A percentile compares a stretch with the other conserved stretches of the same genome.
These are phyloP conservation scores for Monosporozyma servazzii DNA, from an alignment of 805 yeast genomes.

Conservation along the genomic window DNA sequence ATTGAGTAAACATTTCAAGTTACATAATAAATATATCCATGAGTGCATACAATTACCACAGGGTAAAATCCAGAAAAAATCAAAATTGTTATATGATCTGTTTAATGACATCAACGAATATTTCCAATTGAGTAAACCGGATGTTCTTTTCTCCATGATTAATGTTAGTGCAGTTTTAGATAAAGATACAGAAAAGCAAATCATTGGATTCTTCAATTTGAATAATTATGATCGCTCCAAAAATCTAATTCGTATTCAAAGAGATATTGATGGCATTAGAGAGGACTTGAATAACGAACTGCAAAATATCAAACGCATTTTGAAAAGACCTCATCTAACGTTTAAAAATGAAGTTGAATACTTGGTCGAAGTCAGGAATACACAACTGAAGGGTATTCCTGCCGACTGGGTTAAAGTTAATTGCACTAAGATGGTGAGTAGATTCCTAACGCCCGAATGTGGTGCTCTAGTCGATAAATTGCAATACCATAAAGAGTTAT, in stretches of 20 bases:
- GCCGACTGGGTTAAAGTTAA: slow-evolving; percentile 67
- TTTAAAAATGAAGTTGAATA: slow-evolving; percentile 61
- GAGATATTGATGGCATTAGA: slow-evolving; percentile 38
- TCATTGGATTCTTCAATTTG: slow-evolving; percentile 35
- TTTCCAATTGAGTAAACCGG: slow-evolving; percentile 27
- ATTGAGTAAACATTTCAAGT: slow-evolving; percentile 28
- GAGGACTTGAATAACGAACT: slow-evolving; percentile 45
- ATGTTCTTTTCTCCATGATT: slow-evolving; percentile 39
- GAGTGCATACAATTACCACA: slow-evolving; percentile 15
- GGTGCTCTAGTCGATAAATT: slow-evolving; percentile 41
- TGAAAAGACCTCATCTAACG: slow-evolving; percentile 49
- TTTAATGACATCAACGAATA: slow-evolving; percentile 33
- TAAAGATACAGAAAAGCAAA: slow-evolving; percentile 37
- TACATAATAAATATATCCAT: slow-evolving; percentile 24
- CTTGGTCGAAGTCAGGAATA: slow-evolving; percentile 64
- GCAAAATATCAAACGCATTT: slow-evolving; percentile 32
- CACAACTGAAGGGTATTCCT: slow-evolving; percentile 52
- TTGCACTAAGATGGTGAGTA: slow-evolving; percentile 55
- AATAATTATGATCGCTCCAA: slow-evolving; percentile 33
- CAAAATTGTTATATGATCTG: slow-evolving; percentile 31
- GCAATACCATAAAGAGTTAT: slow-evolving; percentile 52
- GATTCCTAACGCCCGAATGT: slow-evolving; percentile 63
- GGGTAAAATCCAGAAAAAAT: slow-evolving; percentile 15
- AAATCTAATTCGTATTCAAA: slow-evolving; percentile 31
- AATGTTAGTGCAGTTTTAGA: slow-evolving; percentile 45